phyloP scores from a whole-genome alignment of 306 rosid species.

The Vigna angularis region DNA sequence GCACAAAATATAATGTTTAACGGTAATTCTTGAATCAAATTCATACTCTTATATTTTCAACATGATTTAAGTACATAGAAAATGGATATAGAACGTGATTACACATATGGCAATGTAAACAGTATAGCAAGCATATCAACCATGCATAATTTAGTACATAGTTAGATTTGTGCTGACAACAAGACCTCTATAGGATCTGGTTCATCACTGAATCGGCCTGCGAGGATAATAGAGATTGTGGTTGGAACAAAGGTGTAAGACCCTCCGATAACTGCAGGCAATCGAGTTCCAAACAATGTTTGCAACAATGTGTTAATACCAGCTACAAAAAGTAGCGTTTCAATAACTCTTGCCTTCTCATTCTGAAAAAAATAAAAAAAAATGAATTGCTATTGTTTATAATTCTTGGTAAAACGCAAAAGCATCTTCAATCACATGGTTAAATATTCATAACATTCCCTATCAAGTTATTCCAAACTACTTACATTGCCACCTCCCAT shows the following conservation, averaged over 20 bases:
- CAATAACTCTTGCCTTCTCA: conserved; percentile 93
- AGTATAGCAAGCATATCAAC: conserved; percentile 34
- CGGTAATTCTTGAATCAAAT: conserved; percentile 23
- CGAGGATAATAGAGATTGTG: conserved; percentile 89
- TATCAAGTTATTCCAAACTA: conserved; percentile 2
- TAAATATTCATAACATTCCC: conserved; percentile 30
- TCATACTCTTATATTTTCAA: conserved; percentile 22
- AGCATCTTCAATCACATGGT: conserved; percentile 1
- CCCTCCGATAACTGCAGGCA: conserved; percentile 95
- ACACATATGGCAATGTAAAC: conserved; percentile 11
- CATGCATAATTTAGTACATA: conserved; percentile 27
- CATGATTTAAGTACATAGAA: conserved; percentile 12
- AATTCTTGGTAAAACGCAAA: neutral
- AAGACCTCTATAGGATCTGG: conserved; percentile 72
- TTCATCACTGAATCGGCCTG: conserved; percentile 78
- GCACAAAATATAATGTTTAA: conserved; percentile 7
- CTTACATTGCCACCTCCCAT: conserved; percentile 99
- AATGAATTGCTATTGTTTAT: neutral
- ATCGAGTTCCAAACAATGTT: conserved; percentile 78
- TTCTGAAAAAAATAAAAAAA: conserved; percentile 52
- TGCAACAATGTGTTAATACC: conserved; percentile 93
- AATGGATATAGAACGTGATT: conserved; percentile 3
- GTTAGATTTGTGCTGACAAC: conserved; percentile 48
- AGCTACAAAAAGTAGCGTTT: conserved; percentile 94
- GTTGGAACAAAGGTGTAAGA: conserved; percentile 95